phyloP scores from a whole-genome alignment of 768 basidiomycete species.

The Mycena sanguinolenta region DNA sequence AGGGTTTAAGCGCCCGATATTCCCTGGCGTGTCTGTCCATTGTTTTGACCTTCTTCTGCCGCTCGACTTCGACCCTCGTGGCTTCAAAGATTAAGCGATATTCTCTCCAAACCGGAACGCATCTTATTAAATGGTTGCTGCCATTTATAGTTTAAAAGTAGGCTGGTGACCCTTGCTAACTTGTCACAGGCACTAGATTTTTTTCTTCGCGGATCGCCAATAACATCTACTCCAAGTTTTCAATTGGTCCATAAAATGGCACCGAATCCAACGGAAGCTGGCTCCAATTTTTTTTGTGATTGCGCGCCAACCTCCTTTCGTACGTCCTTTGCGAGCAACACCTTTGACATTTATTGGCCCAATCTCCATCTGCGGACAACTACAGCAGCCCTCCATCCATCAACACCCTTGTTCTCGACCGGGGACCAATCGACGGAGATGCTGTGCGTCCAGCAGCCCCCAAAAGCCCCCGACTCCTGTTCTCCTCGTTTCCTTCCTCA shows the following conservation, averaged over 20 bases:
- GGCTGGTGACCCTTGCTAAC: not conserved
- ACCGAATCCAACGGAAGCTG: not conserved
- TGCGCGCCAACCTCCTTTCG: not conserved
- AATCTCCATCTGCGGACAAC: conserved; percentile 1
- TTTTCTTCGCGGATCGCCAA: conserved; percentile 21
- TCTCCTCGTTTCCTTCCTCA: conserved; percentile 24
- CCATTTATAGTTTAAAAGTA: not conserved
- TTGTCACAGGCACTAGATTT: not conserved
- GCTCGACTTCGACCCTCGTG: not conserved
- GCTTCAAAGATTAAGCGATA: too few species aligned
- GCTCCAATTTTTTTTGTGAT: not conserved
- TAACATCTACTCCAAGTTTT: not conserved
- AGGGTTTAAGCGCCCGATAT: not conserved
- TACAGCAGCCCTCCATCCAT: conserved; percentile 13
- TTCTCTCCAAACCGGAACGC: too few species aligned
- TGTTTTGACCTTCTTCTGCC: not conserved
- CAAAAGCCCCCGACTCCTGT: not conserved
- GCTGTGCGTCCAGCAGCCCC: not conserved
- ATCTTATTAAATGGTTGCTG: too few species aligned
- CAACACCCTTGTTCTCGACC: conserved; percentile 10
- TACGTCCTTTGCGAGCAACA: not conserved
- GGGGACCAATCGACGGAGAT: conserved; percentile 5
- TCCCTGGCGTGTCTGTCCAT: not conserved
- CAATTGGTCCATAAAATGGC: too few species aligned
- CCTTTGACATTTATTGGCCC: not conserved